A percentile compares a stretch with the other conserved stretches of the same genome.
Evolutionary conservation across 495 filamentous ascomycete species (phyloP).

Genomic region (Neurospora intermedia): DNA sequence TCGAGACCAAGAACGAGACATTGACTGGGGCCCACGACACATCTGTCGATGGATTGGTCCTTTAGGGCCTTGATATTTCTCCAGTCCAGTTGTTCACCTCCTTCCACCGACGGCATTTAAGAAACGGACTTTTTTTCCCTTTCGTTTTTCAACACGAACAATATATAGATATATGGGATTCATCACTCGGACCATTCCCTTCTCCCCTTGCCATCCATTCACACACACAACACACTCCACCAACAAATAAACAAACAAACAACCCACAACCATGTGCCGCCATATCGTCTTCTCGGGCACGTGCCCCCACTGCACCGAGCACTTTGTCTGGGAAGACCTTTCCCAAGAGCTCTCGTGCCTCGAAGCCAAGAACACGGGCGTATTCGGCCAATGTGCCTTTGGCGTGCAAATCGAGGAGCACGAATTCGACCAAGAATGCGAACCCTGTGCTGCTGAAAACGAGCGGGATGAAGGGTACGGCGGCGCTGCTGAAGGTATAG

Average conservation of each 20-base stretch:
- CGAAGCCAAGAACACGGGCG: constrained; percentile 26
- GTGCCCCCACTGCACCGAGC: constrained; percentile 18
- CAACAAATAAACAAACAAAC: not conserved
- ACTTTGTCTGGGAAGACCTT: constrained; percentile 22
- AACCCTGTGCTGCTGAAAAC: constrained; percentile 16
- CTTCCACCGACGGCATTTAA: not conserved
- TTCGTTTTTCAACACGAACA: not conserved
- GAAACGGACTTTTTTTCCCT: not conserved
- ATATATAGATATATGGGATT: not conserved
- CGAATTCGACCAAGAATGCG: constrained; percentile 27
- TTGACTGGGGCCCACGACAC: not conserved
- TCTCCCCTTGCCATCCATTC: not conserved
- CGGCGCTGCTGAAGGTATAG: constrained; percentile 15
- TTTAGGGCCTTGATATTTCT: not conserved
- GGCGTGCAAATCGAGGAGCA: constrained; percentile 22
- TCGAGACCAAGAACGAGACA: not conserved
- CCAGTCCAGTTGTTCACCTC: not conserved
- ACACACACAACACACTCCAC: not conserved
- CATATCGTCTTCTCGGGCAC: constrained; percentile 22
- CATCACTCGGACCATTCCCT: not conserved
- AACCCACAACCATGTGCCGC: constrained; percentile 22
- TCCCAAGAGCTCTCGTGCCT: constrained; percentile 26
- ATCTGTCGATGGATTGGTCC: not conserved
- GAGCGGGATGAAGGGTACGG: constrained; percentile 22
- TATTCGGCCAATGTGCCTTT: constrained; percentile 20